Evolutionary conservation across 2,329 filamentous ascomycete species (phyloP).

Genomic region (Bipolaris bicolor): DNA sequence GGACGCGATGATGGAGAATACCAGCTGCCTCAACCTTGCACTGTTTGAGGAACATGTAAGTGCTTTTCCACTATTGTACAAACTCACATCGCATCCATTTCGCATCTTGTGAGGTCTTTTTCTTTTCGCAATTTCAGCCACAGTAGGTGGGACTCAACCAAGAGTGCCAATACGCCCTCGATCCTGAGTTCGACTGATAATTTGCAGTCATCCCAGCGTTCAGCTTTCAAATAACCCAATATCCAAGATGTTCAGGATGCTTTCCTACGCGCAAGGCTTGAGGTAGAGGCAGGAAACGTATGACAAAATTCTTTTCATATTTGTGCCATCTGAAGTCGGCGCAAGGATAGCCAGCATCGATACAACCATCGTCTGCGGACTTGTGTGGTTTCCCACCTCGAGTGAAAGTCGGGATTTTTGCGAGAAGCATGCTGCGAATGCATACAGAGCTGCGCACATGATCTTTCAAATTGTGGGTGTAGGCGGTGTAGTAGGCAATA

Average conservation of each 20-base stretch:
- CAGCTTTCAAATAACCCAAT: background rate
- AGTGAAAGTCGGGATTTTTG: too few species aligned
- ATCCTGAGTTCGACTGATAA: background rate
- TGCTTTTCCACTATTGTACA: background rate
- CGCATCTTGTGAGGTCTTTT: background rate
- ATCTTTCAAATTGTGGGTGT: background rate
- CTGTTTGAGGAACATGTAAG: background rate
- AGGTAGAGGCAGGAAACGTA: background rate
- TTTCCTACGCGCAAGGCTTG: background rate
- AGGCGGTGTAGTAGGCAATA: background rate
- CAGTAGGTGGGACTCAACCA: too few species aligned
- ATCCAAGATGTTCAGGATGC: background rate
- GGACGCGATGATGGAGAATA: too few species aligned
- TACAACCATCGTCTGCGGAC: background rate
- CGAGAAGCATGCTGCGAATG: background rate
- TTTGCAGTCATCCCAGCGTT: background rate
- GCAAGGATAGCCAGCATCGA: background rate
- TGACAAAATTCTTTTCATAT: background rate
- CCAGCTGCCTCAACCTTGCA: too few species aligned
- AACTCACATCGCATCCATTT: background rate
- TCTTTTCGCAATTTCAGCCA: background rate
- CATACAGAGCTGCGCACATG: background rate
- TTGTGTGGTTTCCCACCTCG: rapidly evolving
- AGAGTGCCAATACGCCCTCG: background rate
- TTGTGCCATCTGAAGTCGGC: background rate